These are phyloP conservation scores for Myrica gale DNA, from an alignment of 306 rosid species.

Conservation along the genomic window DNA sequence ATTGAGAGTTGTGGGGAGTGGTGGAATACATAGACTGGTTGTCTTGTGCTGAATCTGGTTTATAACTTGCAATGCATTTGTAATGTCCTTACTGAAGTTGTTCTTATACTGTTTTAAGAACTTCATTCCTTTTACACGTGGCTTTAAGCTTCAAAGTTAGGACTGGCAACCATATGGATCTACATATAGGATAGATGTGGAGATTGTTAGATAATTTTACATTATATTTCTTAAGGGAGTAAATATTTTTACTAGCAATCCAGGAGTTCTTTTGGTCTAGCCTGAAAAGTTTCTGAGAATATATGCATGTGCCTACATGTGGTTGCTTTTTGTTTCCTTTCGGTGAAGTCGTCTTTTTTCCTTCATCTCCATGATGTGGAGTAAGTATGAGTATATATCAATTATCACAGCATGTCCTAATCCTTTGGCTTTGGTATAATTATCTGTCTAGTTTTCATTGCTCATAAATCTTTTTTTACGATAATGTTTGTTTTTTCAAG, in stretches of 20 bases:
- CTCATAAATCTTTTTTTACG: background rate
- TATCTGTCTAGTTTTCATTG: background rate
- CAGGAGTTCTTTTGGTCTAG: background rate
- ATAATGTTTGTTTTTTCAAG: background rate
- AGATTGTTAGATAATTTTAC: background rate
- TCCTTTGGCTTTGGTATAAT: background rate
- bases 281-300: background rate
- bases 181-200: background rate
- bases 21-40: background rate
- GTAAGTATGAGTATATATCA: background rate
- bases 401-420: background rate
- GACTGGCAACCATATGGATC: background rate
- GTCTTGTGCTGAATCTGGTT: background rate
- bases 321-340: background rate
- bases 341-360: background rate
- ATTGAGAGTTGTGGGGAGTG: background rate
- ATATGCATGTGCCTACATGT: background rate
- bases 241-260: background rate
- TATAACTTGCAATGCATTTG: background rate
- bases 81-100: background rate
- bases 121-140: background rate
- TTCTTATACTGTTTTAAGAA: background rate
- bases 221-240: background rate
- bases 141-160: background rate
- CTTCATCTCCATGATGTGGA: background rate